Conservation (phyloP, 2,329 filamentous ascomycete species). For the Hymenoscyphus fructigenus region DNA sequence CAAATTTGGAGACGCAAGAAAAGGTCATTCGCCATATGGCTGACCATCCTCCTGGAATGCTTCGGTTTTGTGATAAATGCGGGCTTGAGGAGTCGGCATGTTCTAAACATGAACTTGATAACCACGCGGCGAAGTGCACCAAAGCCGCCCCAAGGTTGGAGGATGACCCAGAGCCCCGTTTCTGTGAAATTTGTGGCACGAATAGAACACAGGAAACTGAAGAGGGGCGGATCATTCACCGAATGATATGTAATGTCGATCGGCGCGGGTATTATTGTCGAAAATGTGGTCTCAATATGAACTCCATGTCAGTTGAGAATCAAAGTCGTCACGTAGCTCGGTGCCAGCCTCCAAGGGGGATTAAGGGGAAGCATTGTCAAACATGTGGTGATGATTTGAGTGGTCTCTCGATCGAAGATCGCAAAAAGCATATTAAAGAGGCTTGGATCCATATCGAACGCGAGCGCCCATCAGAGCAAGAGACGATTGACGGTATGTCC, state of each 20-base stretch:
- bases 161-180: background rate
- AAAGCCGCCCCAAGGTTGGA: background rate
- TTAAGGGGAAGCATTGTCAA: conserved; percentile 8
- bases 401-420: background rate
- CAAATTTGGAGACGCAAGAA: conserved; percentile 10
- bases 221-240: conserved; percentile 6
- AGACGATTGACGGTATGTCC: background rate
- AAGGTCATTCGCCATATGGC: conserved; percentile 27
- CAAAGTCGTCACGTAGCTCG: background rate
- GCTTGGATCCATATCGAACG: background rate
- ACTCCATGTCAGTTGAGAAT: background rate
- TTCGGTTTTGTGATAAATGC: conserved; percentile 28
- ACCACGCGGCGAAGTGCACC: conserved; percentile 11
- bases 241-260: background rate
- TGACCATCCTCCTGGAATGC: conserved; percentile 23
- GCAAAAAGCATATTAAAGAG: background rate
- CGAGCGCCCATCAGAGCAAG: background rate
- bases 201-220: conserved; percentile 10
- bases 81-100: conserved; percentile 5
- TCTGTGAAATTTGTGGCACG: conserved; percentile 13
- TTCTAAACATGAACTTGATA: background rate
- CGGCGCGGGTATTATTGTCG: conserved; percentile 4
- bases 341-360: conserved; percentile 3
- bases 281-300: conserved; percentile 10
- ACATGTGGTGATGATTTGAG: conserved; percentile 1